Evolutionary conservation across 2,329 filamentous ascomycete species (phyloP), one percentile per base, ranked within the genome.

Genomic region (Beauveria asiatica): DNA sequence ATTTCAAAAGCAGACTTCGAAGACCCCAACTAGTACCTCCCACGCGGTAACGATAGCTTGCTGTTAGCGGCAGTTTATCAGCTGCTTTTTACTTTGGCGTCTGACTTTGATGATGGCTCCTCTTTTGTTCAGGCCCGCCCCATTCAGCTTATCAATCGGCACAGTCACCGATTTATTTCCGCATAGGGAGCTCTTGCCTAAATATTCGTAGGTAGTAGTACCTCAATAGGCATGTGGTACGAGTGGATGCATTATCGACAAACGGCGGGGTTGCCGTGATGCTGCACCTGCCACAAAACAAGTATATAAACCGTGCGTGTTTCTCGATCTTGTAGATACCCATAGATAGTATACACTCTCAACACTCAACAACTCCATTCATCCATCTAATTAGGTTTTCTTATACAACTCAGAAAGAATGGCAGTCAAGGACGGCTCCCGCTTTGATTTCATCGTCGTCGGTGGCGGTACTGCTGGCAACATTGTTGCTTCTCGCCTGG

Each of bases 391-490:
- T 37, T 13, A 37, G 5, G 5, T 37, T 37, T 33, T 37, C 30
- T 3, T 44, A 16, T 13, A 42, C 52, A 54, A 23, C 9, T 37
- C 11, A 16, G 33, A 16, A 6, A 16, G 5, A 37, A 61, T 61
- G 59, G 23, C 52, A n/a, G 16, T 41, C n/a, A 42, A 57, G 25
- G 59, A 61, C 53, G 59, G 59, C 4, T 41, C 44, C 3, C 59
- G 59, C 37, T 61, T 61, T 27, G 70, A 72, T 63, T 72, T 70
- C 52, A 67, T 73, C 45, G 65, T 73, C 55, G 67, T 71, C 16
- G 70, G 70, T 21, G 70, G 72, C n/a, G 73, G 73, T 8, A 73
- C 72, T 1, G 71, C 71, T 4, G 71, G 72, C 30, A 70, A 72
- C 45, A 68, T 70, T n/a, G 68, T 74, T 11, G 73, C 73, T 1